phyloP scores from a whole-genome alignment of 2,329 filamentous ascomycete genomes.

The Phialemoniopsis sp. region DNA sequence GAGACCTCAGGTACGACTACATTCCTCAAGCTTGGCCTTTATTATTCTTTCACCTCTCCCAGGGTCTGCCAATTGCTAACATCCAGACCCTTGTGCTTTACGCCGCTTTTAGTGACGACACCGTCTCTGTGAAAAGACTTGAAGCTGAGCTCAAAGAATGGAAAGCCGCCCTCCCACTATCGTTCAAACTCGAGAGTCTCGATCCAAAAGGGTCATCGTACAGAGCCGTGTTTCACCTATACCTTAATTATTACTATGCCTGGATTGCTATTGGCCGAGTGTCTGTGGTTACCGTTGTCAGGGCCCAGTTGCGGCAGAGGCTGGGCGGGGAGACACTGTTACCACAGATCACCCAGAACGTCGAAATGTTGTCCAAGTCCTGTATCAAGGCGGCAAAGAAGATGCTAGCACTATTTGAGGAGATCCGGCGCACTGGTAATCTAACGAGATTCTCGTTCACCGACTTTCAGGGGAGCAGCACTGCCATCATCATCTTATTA shows the following conservation, averaged over 20 bases:
- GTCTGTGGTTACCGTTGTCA: constrained; percentile 22
- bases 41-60: no score
- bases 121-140: not conserved
- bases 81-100: no score
- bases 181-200: constrained; percentile 20
- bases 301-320: constrained; percentile 14
- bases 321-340: not conserved
- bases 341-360: not conserved
- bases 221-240: constrained; percentile 25
- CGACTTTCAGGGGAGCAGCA: constrained; percentile 32
- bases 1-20: constrained; percentile 14
- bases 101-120: no score
- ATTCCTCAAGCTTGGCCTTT: no score
- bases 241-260: constrained; percentile 29
- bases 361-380: constrained; percentile 13
- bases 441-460: constrained; percentile 30
- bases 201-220: constrained; percentile 20
- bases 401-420: constrained; percentile 23
- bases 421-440: constrained; percentile 17
- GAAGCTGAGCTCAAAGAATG: constrained; percentile 21
- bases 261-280: constrained; percentile 30
- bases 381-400: constrained; percentile 25
- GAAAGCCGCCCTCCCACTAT: constrained; percentile 20
- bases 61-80: not conserved
- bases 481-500: constrained; percentile 27